Evolutionary conservation across 129 eudicot species (phyloP), one percentile per base, ranked within the genome.

Genomic region (Tagetes erecta): DNA sequence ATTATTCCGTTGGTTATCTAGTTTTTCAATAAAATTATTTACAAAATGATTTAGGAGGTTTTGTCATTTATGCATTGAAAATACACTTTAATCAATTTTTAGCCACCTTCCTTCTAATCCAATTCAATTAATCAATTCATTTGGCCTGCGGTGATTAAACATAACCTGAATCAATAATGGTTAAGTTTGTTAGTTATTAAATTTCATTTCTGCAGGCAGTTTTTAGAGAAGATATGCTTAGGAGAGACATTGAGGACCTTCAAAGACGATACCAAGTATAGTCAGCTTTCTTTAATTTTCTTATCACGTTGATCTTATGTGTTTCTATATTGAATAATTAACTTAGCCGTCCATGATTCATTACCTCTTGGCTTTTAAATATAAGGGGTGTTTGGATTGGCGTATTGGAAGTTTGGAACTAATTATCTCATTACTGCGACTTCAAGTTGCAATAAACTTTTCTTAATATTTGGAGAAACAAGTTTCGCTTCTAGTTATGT

Each of bases 231-330:
- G 98, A 92, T 36, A 86, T 86, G 90, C 86, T 92, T 63, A 95
- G 87, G 66, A 89, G 88, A 84, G 98, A 92, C 66, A 65, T 89
- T 74, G 98, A 92, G 77, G 96, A 89, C 84, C 98, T 92, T 66
- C 98, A 92, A 64, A 92, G 84, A 79, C 87, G 95, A 74, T 92
- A 89, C 80, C 98, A 92, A 86, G 98, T 92, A 78, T 41, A 80
- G 55, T 5, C 44, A 64, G 44, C 60, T 74, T 79, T 13, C 69
- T 34, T 65, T 14, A 37, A 9, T 77, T 36, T 34, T 8, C 41
- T 71, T 71, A 78, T 42, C 51, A 56, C 10, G 14, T 72, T 52
- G 41, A 41, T 64, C 33, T 34, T 64, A 64, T 64, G 50, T 53
- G 59, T 27, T 45, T 71, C 67, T 52, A 52, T 63, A 31, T 49